phyloP scores from a whole-genome alignment of 768 basidiomycete species.

The Pleurotus eryngii region DNA sequence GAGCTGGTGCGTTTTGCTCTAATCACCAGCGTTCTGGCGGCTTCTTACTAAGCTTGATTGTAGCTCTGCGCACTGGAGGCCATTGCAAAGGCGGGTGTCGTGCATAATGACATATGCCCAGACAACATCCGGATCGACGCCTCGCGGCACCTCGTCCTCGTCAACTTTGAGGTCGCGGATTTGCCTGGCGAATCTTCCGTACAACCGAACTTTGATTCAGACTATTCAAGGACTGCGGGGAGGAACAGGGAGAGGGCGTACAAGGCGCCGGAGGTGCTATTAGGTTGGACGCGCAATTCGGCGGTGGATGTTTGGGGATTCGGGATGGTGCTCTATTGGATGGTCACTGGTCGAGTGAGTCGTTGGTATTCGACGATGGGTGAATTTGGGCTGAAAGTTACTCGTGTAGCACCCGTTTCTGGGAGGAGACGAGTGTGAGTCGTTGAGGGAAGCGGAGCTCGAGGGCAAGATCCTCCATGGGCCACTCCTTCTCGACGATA shows the following conservation, averaged over 20 bases:
- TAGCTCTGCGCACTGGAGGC: conserved; percentile 40
- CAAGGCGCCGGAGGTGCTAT: conserved; percentile 48
- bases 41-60: not conserved
- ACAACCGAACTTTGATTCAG: conserved; percentile 9
- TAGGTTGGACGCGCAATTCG: conserved; percentile 52
- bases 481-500: conserved; percentile 22
- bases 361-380: not conserved
- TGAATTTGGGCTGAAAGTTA: not conserved
- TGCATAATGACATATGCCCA: conserved; percentile 45
- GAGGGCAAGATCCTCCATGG: conserved; percentile 30
- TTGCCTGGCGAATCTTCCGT: conserved; percentile 14
- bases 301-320: conserved; percentile 61
- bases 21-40: not conserved
- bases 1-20: not conserved
- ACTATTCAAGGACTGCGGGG: not conserved
- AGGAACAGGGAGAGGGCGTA: conserved; percentile 1
- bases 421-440: conserved; percentile 12
- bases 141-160: conserved; percentile 44
- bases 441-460: conserved; percentile 24
- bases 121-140: conserved; percentile 39
- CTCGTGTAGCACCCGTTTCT: conserved; percentile 38
- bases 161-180: conserved; percentile 38
- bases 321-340: conserved; percentile 47
- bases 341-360: conserved; percentile 45
- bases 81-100: conserved; percentile 43